phyloP scores from a whole-genome alignment of 805 yeast genomes.

The Kluyveromyces wickerhamii region DNA sequence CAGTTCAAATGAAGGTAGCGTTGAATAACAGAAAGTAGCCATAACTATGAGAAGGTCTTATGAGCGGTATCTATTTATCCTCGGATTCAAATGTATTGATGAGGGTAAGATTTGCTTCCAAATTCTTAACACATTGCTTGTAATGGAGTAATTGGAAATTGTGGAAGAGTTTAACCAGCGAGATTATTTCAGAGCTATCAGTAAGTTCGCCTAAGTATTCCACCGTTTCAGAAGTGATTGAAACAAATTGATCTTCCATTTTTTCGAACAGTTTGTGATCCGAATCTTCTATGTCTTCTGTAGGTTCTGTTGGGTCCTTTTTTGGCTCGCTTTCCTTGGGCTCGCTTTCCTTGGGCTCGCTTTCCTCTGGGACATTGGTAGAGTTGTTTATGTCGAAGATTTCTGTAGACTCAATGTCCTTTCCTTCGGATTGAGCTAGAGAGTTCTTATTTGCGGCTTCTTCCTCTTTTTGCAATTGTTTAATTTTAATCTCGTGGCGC shows the following conservation, averaged over 20 bases:
- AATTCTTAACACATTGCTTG: conserved; percentile 42
- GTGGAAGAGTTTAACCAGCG: conserved; percentile 56
- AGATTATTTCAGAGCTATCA: conserved; percentile 56
- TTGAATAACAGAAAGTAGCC: no score
- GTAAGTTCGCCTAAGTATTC: conserved; percentile 66
- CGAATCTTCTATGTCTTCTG: conserved; percentile 20
- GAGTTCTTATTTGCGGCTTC: no score
- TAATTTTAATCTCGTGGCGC: conserved; percentile 46
- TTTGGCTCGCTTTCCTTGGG: background rate
- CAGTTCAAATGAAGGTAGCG: conserved; percentile 11
- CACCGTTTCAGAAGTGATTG: conserved; percentile 73
- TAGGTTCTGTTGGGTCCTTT: background rate
- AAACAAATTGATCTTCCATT: conserved; percentile 72
- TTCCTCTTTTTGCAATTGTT: conserved; percentile 22
- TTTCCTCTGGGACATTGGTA: conserved; percentile 7
- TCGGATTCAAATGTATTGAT: conserved; percentile 24
- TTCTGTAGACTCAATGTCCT: no score
- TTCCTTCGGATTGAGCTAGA: background rate
- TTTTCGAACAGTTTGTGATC: conserved; percentile 39
- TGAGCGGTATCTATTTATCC: no score
- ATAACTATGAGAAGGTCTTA: no score
- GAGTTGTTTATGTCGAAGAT: background rate
- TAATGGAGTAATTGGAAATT: conserved; percentile 62
- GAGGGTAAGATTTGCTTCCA: conserved; percentile 39
- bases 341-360: conserved; percentile 4